phyloP scores from a whole-genome alignment of 257 asterid genomes.

The Solanum ahanhuiri region DNA sequence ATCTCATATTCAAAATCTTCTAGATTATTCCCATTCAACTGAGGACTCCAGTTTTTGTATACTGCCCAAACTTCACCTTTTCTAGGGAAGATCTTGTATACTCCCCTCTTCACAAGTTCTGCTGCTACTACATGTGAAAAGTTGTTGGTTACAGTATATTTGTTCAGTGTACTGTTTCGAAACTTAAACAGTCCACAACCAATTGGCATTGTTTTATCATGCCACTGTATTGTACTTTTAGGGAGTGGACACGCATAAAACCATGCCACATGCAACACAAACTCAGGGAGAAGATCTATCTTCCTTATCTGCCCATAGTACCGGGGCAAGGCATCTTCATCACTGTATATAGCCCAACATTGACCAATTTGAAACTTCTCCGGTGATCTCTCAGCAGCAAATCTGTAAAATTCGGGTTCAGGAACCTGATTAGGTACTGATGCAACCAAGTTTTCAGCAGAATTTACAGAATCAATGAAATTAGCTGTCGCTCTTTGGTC shows the following conservation, averaged over 20 bases:
- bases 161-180: not conserved
- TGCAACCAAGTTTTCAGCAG: not conserved
- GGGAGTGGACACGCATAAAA: slow-evolving; percentile 1
- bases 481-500: not conserved
- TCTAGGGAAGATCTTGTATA: slow-evolving; percentile 14
- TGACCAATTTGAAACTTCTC: slow-evolving; percentile 22
- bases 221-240: slow-evolving; percentile 1
- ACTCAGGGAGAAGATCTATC: slow-evolving; percentile 10
- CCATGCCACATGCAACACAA: slow-evolving; percentile 16
- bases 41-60: slow-evolving; percentile 12
- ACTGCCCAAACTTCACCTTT: slow-evolving; percentile 24
- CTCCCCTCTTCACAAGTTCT: not conserved
- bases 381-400: slow-evolving; percentile 14
- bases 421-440: slow-evolving; percentile 9
- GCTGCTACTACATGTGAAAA: slow-evolving; percentile 23
- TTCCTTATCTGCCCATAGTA: slow-evolving; percentile 21
- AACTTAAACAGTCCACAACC: slow-evolving; percentile 18
- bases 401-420: slow-evolving; percentile 16
- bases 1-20: slow-evolving; percentile 11
- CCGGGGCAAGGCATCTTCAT: slow-evolving; percentile 25
- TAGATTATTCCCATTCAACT: slow-evolving; percentile 4
- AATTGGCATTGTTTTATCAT: slow-evolving; percentile 8
- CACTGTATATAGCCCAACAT: slow-evolving; percentile 29
- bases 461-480: slow-evolving; percentile 5
- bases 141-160: not conserved